Base-by-base conservation (phyloP, 2,329 filamentous ascomycete genomes). In the Ampelomyces quisqualis region DNA sequence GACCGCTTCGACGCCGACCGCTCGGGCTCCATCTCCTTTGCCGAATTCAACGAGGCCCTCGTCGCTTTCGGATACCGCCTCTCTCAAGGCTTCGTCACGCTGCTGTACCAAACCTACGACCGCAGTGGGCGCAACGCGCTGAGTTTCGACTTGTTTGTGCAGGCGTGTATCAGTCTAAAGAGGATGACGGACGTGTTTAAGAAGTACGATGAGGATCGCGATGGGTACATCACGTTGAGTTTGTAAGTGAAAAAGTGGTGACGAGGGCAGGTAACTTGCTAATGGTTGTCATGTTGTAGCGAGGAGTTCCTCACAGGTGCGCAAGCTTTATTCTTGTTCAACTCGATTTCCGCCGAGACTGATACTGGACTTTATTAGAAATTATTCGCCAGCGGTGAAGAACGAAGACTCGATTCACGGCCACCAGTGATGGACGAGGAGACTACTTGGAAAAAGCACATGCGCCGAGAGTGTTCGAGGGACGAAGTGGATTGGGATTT, bases 121-220 rank as follows among this genome's bases (percentile, higher is more conserved):
- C 63, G 68, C 43, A 58, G 65, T 11, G 62, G 62, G 24, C 56
- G 62, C 38, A 68, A 90, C 49, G 74, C 64, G 43, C 67, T 73
- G 54, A 69, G 57, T 46, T 98, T 98, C 63, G 93, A 98, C 72
- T 72, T 98, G 36, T 98, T 98, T 62, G 93, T 98, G 47, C 93
- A 98, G 76, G 89, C 89, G 37, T 97, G 93, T 70, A 97, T 98
- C 65, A 90, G 84, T 58, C 76, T 98, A 60, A 96, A 97, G 79
- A 81, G 93, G 57, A 97, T 98, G 91, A 98, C 93, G 45, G 93
- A 98, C 69, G 90, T 95, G 19, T 98, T 98, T 69, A 98, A 98
- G 78, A 91, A 90, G 71, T 98, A 97, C 68, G 93, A 98, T 58
- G 88, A 95, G 60, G 93, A 98, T 69, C 81, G 93, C 28, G 93